Evolutionary conservation across 2,329 filamentous ascomycete species (phyloP).

Genomic region (Simplicillium sp.): DNA sequence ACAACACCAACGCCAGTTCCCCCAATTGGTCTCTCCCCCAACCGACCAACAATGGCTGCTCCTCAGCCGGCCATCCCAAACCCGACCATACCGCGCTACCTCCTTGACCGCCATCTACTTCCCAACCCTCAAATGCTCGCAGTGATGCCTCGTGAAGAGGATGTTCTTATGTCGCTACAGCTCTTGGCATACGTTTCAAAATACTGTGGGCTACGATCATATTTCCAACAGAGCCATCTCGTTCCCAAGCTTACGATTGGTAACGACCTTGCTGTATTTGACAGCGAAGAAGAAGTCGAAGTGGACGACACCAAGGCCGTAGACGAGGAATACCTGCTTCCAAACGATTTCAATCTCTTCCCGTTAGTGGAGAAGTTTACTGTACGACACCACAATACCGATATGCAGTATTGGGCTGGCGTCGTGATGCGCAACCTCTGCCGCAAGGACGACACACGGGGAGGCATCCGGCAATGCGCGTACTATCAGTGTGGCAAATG

Average conservation of each 20-base stretch:
- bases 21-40: conserved; percentile 63
- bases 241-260: conserved; percentile 89
- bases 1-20: conserved; percentile 56
- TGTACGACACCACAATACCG: conserved; percentile 83
- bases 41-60: conserved; percentile 60
- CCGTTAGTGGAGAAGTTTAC: conserved; percentile 98
- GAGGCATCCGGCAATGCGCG: conserved; percentile 92
- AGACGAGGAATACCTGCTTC: conserved; percentile 79
- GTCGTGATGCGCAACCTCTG: conserved; percentile 98
- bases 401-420: conserved; percentile 99
- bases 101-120: conserved; percentile 63
- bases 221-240: conserved; percentile 90
- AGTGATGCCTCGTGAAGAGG: conserved; percentile 92
- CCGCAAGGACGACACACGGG: conserved; percentile 90
- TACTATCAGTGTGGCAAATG: conserved; percentile 98
- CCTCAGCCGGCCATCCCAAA: conserved; percentile 65
- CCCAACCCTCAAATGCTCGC: conserved; percentile 69
- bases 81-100: conserved; percentile 67
- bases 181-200: conserved; percentile 96
- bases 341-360: conserved; percentile 97
- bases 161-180: conserved; percentile 96
- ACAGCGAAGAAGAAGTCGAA: conserved; percentile 50
- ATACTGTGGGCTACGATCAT: conserved; percentile 91
- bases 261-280: conserved; percentile 70
- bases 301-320: conserved; percentile 48